These are phyloP conservation scores for Suillus bovinus DNA, from an alignment of 768 basidiomycete species.

Conservation along the genomic window DNA sequence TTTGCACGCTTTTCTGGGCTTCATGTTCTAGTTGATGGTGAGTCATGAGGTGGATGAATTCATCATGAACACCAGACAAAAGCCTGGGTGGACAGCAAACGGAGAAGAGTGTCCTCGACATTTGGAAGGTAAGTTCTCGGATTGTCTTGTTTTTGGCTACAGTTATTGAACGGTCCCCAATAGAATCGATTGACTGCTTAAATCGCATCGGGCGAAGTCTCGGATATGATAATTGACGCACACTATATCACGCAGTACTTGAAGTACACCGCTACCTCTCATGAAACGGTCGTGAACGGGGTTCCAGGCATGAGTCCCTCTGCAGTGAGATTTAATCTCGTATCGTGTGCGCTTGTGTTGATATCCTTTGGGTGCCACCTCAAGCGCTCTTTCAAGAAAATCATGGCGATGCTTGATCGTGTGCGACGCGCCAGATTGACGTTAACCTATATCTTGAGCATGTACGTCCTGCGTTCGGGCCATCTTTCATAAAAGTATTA, in stretches of 20 bases:
- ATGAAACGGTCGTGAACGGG: too few species aligned
- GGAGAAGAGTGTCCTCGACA: not conserved
- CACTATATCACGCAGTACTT: not conserved
- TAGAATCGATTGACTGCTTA: not conserved
- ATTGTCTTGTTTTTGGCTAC: not conserved
- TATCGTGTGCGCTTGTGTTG: too few species aligned
- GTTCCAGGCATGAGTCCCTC: too few species aligned
- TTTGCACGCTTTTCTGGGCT: not conserved
- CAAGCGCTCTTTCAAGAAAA: too few species aligned
- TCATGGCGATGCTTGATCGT: not conserved
- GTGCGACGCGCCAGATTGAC: not conserved
- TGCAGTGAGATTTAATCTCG: too few species aligned
- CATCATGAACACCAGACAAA: too few species aligned
- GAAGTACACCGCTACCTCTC: not conserved
- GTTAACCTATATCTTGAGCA: not conserved
- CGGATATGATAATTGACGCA: not conserved
- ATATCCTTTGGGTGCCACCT: too few species aligned
- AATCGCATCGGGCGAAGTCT: not conserved
- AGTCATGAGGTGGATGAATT: too few species aligned
- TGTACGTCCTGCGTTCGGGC: not conserved
- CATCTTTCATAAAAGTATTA: not conserved
- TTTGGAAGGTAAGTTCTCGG: not conserved
- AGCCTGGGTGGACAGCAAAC: not conserved
- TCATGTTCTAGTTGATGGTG: not conserved
- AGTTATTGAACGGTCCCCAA: not conserved